Evolutionary conservation across 768 basidiomycete species (phyloP).

Genomic region (Tephrocybe sp.): DNA sequence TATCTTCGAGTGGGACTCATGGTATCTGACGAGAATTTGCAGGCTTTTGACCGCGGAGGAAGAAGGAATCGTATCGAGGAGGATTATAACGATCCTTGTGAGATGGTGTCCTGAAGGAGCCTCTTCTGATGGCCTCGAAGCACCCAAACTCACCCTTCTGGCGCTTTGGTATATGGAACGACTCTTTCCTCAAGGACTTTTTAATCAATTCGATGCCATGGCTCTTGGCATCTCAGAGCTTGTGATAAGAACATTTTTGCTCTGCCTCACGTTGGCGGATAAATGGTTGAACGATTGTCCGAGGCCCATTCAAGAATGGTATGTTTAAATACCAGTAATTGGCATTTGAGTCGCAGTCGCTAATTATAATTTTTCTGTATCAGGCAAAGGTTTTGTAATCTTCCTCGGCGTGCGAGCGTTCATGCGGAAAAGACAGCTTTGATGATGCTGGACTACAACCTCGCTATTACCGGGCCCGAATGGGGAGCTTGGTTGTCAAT

Average conservation of each 20-base stretch:
- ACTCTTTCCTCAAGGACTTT: conserved; percentile 44
- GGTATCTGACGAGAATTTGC: background rate
- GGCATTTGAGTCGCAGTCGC: background rate
- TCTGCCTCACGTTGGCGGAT: conserved; percentile 57
- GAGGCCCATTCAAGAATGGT: conserved; percentile 55
- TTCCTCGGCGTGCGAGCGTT: conserved; percentile 6
- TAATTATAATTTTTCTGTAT: background rate
- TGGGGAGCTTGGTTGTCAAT: conserved; percentile 16
- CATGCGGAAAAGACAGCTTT: conserved; percentile 13
- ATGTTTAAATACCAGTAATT: conserved; percentile 15
- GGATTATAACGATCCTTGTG: conserved; percentile 7
- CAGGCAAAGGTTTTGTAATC: conserved; percentile 14
- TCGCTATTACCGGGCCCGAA: conserved; percentile 13
- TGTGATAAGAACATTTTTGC: conserved; percentile 48
- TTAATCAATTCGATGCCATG: conserved; percentile 36
- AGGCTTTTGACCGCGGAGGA: conserved; percentile 2
- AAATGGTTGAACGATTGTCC: conserved; percentile 65
- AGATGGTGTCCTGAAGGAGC: conserved; percentile 2
- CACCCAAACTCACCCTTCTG: conserved; percentile 40
- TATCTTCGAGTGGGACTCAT: background rate
- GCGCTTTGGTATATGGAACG: conserved; percentile 60
- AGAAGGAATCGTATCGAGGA: conserved; percentile 2
- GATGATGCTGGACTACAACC: conserved; percentile 15
- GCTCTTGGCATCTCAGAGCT: conserved; percentile 39
- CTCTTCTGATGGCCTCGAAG: background rate